These are phyloP conservation scores for Sordaria brevicollis DNA, from an alignment of 495 filamentous ascomycete species.

Conservation along the genomic window DNA sequence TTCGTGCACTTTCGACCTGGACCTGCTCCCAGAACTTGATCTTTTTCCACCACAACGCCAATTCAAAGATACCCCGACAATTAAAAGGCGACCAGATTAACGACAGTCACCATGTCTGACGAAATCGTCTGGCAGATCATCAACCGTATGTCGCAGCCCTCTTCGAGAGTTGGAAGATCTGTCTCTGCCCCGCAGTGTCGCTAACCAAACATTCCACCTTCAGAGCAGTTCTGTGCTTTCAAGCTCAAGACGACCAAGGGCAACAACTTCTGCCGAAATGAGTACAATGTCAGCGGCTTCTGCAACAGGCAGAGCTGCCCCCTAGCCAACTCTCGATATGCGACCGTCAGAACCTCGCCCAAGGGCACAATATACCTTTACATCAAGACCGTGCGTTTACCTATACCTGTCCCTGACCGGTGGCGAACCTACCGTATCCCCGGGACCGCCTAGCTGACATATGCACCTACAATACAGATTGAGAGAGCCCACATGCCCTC, in stretches of 20 bases:
- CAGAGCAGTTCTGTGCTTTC: constrained; percentile 87
- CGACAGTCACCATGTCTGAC: constrained; percentile 47
- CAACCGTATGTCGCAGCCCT: constrained; percentile 15
- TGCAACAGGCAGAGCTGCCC: constrained; percentile 94
- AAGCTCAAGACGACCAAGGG: constrained; percentile 93
- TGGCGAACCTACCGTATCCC: not conserved
- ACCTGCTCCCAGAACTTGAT: not conserved
- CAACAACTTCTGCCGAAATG: constrained; percentile 95
- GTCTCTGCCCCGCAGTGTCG: not conserved
- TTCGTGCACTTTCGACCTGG: not conserved
- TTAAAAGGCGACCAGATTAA: not conserved
- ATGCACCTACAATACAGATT: constrained; percentile 10
- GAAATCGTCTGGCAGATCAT: constrained; percentile 79
- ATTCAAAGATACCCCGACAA: not conserved
- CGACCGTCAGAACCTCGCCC: constrained; percentile 77
- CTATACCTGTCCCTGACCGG: not conserved
- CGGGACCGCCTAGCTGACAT: not conserved
- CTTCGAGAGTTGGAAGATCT: not conserved
- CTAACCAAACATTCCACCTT: constrained; percentile 18
- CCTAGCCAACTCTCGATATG: constrained; percentile 90
- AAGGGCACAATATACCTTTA: constrained; percentile 84
- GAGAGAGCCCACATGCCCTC: constrained; percentile 84
- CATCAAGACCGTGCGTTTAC: constrained; percentile 69
- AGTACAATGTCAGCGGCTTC: constrained; percentile 71
- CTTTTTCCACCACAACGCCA: not conserved